Base-by-base conservation (phyloP, 768 basidiomycete genomes). In the Lyophyllum decastes region DNA sequence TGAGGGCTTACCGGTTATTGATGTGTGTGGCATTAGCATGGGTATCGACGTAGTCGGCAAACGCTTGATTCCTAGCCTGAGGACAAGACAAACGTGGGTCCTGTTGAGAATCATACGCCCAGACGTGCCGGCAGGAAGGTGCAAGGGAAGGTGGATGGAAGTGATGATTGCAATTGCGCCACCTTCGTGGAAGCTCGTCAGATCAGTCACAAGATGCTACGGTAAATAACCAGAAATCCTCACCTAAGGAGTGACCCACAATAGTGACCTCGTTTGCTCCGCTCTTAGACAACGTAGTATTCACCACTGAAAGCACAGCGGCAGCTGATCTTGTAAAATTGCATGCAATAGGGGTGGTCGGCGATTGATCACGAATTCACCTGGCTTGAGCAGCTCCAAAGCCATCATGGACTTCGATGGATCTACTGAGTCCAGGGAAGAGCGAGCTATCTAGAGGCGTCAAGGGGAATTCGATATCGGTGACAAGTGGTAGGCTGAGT, bases 31-130 rank as follows among this genome's bases (percentile, higher is more conserved):
- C 57, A 10, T 67, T 55, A 25, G 70, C 14, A 48, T 77, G 65
- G 2, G 77, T 72, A 55, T 83, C 78, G 43, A 83, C 76, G 62
- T 82, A 82, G 67, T 82, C 57, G 2, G 82, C 83, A 59, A 85
- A 86, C 5, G 71, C 82, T 57, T 76, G 76, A 66, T 85, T 83
- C 0, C 84, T 82, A 49, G 79, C 77, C 74, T 79, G 54, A 43
- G 27, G 14, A 38, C 14, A 30, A 10, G 30, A 4, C 30, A 10
- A 30, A 30, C 10, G 30, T 5, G 30, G 5, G 30, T 30, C 30
- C 10, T 30, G 30, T 10, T 30, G 4, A 10, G 4, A 30, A 10
- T 30, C 5, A 30, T 30, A 30, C 30, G 30, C 10, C 5, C 5
- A 30, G 30, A 38, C 60, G 21, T 51, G 1, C 46, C 54, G 10